These are phyloP conservation scores for Cardamine resedifolia DNA, from an alignment of 345 rosid species.

Conservation along the genomic window DNA sequence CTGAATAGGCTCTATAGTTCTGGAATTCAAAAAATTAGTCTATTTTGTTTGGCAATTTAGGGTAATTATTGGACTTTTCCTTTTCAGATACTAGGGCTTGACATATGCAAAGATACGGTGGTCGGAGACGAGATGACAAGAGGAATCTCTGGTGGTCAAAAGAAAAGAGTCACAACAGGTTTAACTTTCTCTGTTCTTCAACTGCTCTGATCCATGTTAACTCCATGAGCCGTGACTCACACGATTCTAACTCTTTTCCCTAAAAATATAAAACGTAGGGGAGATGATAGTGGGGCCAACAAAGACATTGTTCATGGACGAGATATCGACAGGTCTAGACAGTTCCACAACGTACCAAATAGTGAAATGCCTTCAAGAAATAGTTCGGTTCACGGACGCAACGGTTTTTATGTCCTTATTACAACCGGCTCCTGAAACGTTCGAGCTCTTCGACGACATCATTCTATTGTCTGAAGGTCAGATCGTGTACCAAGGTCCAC, in stretches of 20 bases:
- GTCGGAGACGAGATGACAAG: constrained; percentile 81
- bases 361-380: constrained; percentile 82
- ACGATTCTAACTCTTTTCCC: background rate
- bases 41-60: background rate
- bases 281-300: constrained; percentile 99
- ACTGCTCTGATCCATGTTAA: background rate
- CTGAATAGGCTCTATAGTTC: constrained; percentile 14
- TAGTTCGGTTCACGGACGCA: constrained; percentile 70
- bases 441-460: constrained; percentile 83
- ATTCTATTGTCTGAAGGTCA: constrained; percentile 76
- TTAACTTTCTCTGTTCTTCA: background rate
- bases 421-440: constrained; percentile 94
- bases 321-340: constrained; percentile 92
- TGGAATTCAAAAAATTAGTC: background rate
- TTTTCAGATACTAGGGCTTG: constrained; percentile 74
- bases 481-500: constrained; percentile 88
- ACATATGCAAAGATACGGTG: constrained; percentile 77
- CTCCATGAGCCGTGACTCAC: background rate
- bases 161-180: constrained; percentile 92
- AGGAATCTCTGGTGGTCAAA: constrained; percentile 93
- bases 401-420: constrained; percentile 78
- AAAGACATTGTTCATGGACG: constrained; percentile 88
- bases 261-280: constrained; percentile 44
- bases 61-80: background rate
- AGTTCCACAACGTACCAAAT: constrained; percentile 90